phyloP scores from a whole-genome alignment of 768 basidiomycete species.

The Dictyophora rubrovolvata region DNA sequence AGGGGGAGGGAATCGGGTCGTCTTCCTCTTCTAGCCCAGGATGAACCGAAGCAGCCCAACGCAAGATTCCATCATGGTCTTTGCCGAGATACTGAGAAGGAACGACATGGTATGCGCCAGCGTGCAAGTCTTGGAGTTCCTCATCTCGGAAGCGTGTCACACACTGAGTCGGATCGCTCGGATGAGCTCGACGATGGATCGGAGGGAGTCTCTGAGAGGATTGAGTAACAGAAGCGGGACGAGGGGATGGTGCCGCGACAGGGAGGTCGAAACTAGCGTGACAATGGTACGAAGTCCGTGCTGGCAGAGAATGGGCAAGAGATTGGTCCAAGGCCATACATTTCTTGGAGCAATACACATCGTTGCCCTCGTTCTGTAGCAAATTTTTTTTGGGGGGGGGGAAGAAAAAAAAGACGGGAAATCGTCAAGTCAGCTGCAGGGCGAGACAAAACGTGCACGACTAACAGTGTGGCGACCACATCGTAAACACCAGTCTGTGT shows the following conservation, averaged over 20 bases:
- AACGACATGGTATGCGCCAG: neutral
- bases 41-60: neutral
- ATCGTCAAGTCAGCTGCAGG: neutral
- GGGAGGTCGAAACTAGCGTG: conserved; percentile 2
- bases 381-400: too few relatives aligned
- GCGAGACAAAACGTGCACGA: neutral
- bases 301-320: neutral
- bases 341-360: conserved; percentile 48
- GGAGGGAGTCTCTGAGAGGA: neutral
- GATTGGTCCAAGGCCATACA: conserved; percentile 25
- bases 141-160: neutral
- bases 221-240: neutral
- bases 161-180: neutral
- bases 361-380: conserved; percentile 22
- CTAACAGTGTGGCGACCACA: conserved; percentile 52
- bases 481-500: conserved; percentile 62
- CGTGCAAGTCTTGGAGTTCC: neutral
- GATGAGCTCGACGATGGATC: neutral
- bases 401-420: too few relatives aligned
- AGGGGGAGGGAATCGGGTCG: neutral
- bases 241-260: neutral
- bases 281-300: neutral
- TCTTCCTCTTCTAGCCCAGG: neutral
- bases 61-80: conserved; percentile 2
- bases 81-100: neutral